Conservation (phyloP, 2,329 filamentous ascomycete species). For the Colletotrichum chrysophilum region DNA sequence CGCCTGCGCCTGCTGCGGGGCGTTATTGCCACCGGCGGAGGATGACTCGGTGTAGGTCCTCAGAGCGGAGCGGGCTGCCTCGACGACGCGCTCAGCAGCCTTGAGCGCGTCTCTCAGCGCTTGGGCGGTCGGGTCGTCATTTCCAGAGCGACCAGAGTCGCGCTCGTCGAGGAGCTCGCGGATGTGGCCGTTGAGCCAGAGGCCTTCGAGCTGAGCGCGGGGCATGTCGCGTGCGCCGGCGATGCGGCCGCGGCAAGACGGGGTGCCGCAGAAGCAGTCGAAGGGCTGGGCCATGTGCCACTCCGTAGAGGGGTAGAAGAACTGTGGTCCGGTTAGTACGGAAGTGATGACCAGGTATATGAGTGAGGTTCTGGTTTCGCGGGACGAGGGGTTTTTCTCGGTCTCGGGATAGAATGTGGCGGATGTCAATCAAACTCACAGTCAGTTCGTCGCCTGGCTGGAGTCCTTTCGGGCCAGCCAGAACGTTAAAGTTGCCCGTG, state of each 20-base stretch:
- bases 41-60: conserved; percentile 37
- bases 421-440: conserved; percentile 35
- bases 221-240: conserved; percentile 67
- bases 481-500: conserved; percentile 58
- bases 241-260: conserved; percentile 66
- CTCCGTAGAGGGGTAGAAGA: conserved; percentile 79
- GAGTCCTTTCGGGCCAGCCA: conserved; percentile 63
- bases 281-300: conserved; percentile 78
- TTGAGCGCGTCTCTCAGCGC: conserved; percentile 48
- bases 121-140: conserved; percentile 42
- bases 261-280: conserved; percentile 64
- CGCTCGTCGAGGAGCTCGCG: conserved; percentile 55
- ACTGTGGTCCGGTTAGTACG: conserved; percentile 39
- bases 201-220: conserved; percentile 55
- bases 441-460: conserved; percentile 63
- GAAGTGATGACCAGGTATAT: background rate
- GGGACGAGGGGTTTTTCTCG: background rate
- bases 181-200: conserved; percentile 69
- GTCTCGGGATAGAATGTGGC: background rate
- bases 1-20: background rate
- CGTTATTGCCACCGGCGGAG: conserved; percentile 25
- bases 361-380: background rate
- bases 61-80: conserved; percentile 49
- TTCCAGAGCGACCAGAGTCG: conserved; percentile 18
- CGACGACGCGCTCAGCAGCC: conserved; percentile 52